A percentile compares a stretch with the other conserved stretches of the same genome.
These are phyloP conservation scores for Metarhizium album DNA, from an alignment of 2,329 filamentous ascomycete species.

Conservation along the genomic window DNA sequence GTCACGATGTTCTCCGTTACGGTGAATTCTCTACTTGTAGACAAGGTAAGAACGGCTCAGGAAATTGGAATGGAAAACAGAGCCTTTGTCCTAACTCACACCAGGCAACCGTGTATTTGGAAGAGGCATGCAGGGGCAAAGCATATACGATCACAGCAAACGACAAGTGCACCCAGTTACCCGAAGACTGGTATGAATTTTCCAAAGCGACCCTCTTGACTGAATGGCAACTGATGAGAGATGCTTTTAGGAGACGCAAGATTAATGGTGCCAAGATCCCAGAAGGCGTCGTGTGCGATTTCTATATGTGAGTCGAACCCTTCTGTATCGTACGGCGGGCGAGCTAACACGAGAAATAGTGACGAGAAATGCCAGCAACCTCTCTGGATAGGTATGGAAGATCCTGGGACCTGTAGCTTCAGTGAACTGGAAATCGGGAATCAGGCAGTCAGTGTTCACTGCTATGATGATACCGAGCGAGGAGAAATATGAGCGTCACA, in stretches of 20 bases:
- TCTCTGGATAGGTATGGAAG: conserved; percentile 6
- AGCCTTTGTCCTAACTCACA: background rate
- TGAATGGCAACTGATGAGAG: background rate
- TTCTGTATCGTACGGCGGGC: background rate
- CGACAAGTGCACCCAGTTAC: conserved; percentile 1
- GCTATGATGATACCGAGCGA: conserved; percentile 4
- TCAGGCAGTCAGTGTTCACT: conserved; percentile 1
- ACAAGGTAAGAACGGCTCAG: background rate
- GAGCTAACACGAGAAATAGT: conserved; percentile 1
- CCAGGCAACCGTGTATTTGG: conserved; percentile 1
- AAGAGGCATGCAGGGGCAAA: background rate
- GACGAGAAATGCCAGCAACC: conserved; percentile 2
- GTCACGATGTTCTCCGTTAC: background rate
- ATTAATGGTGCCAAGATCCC: background rate
- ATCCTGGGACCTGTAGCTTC: conserved; percentile 1
- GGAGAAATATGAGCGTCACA: background rate
- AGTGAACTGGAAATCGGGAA: conserved; percentile 2
- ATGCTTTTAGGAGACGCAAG: background rate
- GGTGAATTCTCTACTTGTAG: background rate
- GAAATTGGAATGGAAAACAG: too few relatives aligned
- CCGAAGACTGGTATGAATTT: background rate
- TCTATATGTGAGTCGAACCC: background rate
- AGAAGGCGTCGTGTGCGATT: conserved; percentile 1
- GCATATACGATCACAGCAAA: conserved; percentile 1
- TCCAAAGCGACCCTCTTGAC: background rate